Evolutionary conservation across 768 basidiomycete genomes (phyloP), one percentile per base, ranked within the genome.

Genomic region (Austroboletus eburneus): DNA sequence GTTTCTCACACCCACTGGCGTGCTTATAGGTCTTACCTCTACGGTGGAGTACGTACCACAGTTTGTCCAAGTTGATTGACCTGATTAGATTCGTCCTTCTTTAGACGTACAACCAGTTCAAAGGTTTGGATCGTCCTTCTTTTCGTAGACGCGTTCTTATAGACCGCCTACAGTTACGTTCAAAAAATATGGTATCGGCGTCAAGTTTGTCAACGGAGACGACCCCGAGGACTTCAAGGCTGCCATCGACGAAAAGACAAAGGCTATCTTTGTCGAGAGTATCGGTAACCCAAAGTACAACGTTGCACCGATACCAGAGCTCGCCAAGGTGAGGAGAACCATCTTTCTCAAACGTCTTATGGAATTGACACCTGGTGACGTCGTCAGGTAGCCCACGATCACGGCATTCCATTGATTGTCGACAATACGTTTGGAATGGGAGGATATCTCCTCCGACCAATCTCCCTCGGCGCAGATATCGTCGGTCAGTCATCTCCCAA

Each of bases 341-440:
- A 6, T 27, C 6, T 12, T 1, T 23, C 17, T 13, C 14, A 9
- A 22, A 14, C 1, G 10, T 27, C 35, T 7, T n/a, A 8, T 18
- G 14, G 34, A 2, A 41, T 41, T 10, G 2, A 14, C 13, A 8
- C 30, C 12, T 9, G 29, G 17, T n/a, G n/a, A n/a, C n/a, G 17
- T 3, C 4, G 17, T 17, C 43, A 80, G 75, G 64, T 85, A 18
- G 85, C 85, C 0, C 83, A 85, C 52, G 69, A 73, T 7, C 59
- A 81, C 39, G 69, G 72, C 0, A 76, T 85, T 12, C 84, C 84
- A 0, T 64, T 85, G 37, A 75, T 86, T 21, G 82, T 84, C 0
- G 80, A 83, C 52, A 83, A 81, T 59, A 83, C 80, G 0, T 79
- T 83, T 50, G 81, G 78, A 22, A 76, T 76, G 63, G 79, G 78